Evolutionary conservation across 2,329 filamentous ascomycete genomes (phyloP), one percentile per base, ranked within the genome.

Genomic region (Ceratocystis cacaofunesta): DNA sequence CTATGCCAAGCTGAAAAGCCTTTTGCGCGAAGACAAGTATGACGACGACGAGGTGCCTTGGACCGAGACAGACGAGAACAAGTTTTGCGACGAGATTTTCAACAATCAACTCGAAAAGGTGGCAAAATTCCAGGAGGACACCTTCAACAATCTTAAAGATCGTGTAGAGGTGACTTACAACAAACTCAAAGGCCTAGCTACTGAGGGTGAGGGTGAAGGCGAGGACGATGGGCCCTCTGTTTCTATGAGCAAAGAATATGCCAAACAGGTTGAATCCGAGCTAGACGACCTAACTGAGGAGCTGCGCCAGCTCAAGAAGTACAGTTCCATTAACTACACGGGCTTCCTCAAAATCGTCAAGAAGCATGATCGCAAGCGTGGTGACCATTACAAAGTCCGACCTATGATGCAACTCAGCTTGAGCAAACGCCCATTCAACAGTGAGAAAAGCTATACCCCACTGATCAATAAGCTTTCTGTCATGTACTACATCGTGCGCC

Each of bases 321-420:
- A 94, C 77, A 94, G 90, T 75, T 89, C 87, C 69, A 87, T 96
- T 78, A 99, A 99, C 78, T 99, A 96, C 76, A 96, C 94, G 5
- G 94, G 91, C 61, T 96, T 97, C 76, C 82, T 96, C 73, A 99
- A 99, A 80, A 95, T 95, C 61, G 91, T 91, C 66, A 99, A 99
- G 85, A 99, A 99, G 78, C 94, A 99, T 76, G 94, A 99, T 76
- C 89, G 94, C 70, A 95, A 92, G 78, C 84, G 92, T 70, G 92
- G 92, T 65, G 82, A 85, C 69, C 82, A 85, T 64, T 97, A 97
- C 79, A 90, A 87, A 74, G 88, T 97, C 70, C 85, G 90, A 28
- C 92, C 94, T 32, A 86, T 97, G 78, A 86, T 97, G 76, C 89
- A 96, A 77, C 87, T 96, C 71, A 88, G 89, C 71, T 78, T 99